Conservation (phyloP, 1,284 basidiomycete genomes). For the Apiotrichum akiyoshidainum region DNA sequence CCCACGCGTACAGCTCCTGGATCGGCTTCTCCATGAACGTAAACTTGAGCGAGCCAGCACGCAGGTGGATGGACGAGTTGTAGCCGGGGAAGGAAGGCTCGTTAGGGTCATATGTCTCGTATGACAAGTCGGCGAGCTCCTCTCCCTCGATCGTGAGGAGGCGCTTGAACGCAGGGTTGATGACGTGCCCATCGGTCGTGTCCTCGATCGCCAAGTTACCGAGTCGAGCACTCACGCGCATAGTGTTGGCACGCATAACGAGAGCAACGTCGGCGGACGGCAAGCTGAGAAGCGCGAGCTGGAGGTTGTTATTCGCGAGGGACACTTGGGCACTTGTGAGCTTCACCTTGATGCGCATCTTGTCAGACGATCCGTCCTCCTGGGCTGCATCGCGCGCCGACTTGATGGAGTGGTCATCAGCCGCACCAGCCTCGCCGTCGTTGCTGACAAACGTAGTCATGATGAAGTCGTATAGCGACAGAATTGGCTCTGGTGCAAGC, state of each 20-base stretch:
- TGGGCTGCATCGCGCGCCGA: neutral
- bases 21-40: conserved; percentile 85
- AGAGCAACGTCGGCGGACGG: conserved; percentile 88
- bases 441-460: conserved; percentile 85
- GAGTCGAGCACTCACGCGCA: conserved; percentile 77
- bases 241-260: conserved; percentile 67
- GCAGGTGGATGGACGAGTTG: conserved; percentile 80
- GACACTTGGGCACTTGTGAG: conserved; percentile 86
- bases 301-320: conserved; percentile 71
- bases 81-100: conserved; percentile 68
- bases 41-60: conserved; percentile 86
- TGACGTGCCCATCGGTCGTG: conserved; percentile 63
- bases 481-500: conserved; percentile 84
- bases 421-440: conserved; percentile 28
- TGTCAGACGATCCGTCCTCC: conserved; percentile 50
- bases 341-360: conserved; percentile 79
- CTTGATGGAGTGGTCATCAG: neutral
- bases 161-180: conserved; percentile 69
- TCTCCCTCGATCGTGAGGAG: conserved; percentile 92
- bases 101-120: conserved; percentile 79
- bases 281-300: conserved; percentile 81
- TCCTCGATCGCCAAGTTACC: conserved; percentile 84
- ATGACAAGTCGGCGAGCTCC: conserved; percentile 91
- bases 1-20: conserved; percentile 78
- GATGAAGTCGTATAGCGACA: conserved; percentile 93